Conservation (phyloP, 805 yeast species). For the Lipomyces lipofer region DNA sequence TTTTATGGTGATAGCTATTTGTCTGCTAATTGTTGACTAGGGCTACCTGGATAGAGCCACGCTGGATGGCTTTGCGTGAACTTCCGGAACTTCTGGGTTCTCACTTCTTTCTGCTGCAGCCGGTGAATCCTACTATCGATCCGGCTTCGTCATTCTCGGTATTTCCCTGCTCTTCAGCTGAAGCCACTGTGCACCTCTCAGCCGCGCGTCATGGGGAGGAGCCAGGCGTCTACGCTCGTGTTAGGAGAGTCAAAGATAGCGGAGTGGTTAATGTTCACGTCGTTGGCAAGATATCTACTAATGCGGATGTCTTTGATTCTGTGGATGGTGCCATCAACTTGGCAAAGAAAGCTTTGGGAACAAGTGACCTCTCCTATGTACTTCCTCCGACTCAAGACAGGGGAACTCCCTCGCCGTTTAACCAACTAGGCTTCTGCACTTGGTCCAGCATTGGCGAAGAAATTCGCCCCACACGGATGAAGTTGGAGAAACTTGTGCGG, state of each 20-base stretch:
- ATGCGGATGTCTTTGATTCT: constrained; percentile 1
- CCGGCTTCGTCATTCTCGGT: constrained; percentile 3
- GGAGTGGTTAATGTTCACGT: constrained; percentile 5
- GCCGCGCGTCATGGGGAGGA: neutral
- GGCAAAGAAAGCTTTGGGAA: constrained; percentile 4
- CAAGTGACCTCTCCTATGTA: neutral
- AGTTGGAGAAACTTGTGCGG: neutral
- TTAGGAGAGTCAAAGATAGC: neutral
- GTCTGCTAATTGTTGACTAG: neutral
- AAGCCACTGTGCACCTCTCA: neutral
- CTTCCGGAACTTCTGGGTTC: neutral
- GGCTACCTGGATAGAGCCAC: constrained; percentile 7
- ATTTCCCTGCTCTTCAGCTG: constrained; percentile 9
- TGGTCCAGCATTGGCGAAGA: constrained; percentile 8
- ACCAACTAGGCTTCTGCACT: constrained; percentile 3
- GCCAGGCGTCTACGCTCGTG: constrained; percentile 7
- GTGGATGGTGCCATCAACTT: constrained; percentile 3
- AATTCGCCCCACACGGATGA: neutral
- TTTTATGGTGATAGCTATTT: neutral
- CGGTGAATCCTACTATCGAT: neutral
- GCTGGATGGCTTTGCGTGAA: neutral
- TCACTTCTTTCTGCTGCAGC: constrained; percentile 5
- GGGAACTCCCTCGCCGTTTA: neutral
- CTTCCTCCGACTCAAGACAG: neutral
- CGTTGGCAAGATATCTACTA: neutral